These are phyloP conservation scores for Diutina neorugosa DNA, from an alignment of 1,139 yeast species.

Conservation along the genomic window DNA sequence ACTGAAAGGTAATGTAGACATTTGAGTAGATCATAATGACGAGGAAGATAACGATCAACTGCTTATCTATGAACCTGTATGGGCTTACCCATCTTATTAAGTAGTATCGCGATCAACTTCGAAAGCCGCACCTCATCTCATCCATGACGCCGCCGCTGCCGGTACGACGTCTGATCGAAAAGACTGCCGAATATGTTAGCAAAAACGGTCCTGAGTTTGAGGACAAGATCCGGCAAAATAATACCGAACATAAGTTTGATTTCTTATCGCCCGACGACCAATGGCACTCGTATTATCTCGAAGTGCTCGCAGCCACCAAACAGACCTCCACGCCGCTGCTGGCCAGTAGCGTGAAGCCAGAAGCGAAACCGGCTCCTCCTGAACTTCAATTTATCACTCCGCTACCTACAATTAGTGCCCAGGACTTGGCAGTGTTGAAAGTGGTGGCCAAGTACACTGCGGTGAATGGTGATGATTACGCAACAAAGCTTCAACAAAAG, in stretches of 20 bases:
- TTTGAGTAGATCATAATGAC: no score
- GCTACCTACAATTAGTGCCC: constrained; percentile 44
- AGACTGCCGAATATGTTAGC: constrained; percentile 59
- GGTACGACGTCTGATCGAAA: constrained; percentile 44
- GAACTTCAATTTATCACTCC: constrained; percentile 34
- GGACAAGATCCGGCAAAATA: constrained; percentile 37
- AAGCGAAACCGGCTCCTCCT: constrained; percentile 15
- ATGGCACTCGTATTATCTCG: constrained; percentile 41
- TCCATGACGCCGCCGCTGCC: constrained; percentile 40
- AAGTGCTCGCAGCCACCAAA: neutral
- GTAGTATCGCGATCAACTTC: no score
- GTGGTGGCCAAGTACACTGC: constrained; percentile 62
- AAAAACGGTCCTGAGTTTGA: constrained; percentile 64
- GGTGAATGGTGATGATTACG: constrained; percentile 37
- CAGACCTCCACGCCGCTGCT: neutral
- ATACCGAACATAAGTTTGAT: constrained; percentile 36
- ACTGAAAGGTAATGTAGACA: no score
- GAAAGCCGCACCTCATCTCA: neutral
- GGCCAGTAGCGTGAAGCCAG: neutral
- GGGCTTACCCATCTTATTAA: no score
- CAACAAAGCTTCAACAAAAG: constrained; percentile 23
- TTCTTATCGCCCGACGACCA: constrained; percentile 47
- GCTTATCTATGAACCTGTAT: no score
- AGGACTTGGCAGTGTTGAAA: constrained; percentile 61
- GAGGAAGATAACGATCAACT: no score